Evolutionary conservation across 345 rosid species (phyloP), one percentile per base, ranked within the genome.

Genomic region (Pugionium dolabratum): DNA sequence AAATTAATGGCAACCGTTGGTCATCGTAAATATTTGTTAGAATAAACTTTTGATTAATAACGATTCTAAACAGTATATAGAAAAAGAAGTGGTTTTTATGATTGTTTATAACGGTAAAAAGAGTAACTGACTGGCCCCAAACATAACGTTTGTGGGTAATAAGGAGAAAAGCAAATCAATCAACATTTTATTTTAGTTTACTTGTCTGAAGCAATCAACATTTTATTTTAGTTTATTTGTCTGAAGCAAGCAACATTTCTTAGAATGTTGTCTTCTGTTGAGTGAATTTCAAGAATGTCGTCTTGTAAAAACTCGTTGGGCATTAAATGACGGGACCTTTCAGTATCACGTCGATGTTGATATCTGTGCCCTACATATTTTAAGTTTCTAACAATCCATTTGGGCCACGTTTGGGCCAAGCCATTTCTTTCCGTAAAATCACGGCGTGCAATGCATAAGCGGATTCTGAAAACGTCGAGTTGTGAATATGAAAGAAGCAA

Each of bases 201-300:
- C 7, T 4, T 37, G 41, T 37, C 5, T 37, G 8, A 37, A 37
- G 41, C 9, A 1, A 18, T 18, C 18, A 18, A 18, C 18, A 18
- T 18, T 18, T 18, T 18, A 18, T 18, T 18, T 18, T 18, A 18
- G 18, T 18, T 18, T 40, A 2, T 7, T 4, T 37, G 41, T 37
- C 5, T 37, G 8, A 37, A 37, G 41, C 9, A 1, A 18, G 18
- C 18, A 18, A 18, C 18, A 18, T 18, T 18, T 18, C 3, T 27
- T 4, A 55, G 39, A 46, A 33, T 25, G 29, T 54, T 28, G 35
- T 41, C 1, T 7, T 18, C n/a, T 57, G 34, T 64, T 57, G 75
- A 63, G 64, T 71, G 64, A 71, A 29, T 32, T 32, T 37, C 52
- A 71, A 71, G 64, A 63, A 55, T 71, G 75, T 63, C 62, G 64